Conservation (phyloP, 1,139 yeast species). For the Saccharomyces hybrid region DNA sequence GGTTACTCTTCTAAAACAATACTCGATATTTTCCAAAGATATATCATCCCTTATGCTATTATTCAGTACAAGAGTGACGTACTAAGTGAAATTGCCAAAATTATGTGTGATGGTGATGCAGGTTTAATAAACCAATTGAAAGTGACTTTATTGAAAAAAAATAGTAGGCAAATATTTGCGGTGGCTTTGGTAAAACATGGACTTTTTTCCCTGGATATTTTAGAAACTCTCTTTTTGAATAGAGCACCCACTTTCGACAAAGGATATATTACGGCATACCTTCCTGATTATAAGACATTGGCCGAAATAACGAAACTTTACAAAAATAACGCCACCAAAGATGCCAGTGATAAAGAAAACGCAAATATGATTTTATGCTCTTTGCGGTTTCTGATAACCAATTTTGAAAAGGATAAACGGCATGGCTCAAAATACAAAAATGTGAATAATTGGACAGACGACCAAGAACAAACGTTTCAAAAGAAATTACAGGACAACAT, state of each 20-base stretch:
- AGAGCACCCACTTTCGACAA: constrained; percentile 27
- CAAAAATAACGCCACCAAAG: constrained; percentile 17
- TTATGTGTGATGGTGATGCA: constrained; percentile 26
- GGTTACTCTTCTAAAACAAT: constrained; percentile 57
- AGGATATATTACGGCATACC: constrained; percentile 20
- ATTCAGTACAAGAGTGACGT: constrained; percentile 56
- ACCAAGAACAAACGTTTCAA: constrained; percentile 26
- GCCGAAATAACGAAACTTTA: constrained; percentile 29
- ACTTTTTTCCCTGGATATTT: constrained; percentile 25
- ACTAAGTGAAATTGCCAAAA: constrained; percentile 48
- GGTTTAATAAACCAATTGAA: constrained; percentile 18
- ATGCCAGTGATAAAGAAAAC: constrained; percentile 15
- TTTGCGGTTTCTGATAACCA: constrained; percentile 26
- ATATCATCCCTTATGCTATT: constrained; percentile 69
- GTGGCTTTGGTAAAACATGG: constrained; percentile 30
- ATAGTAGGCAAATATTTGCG: constrained; percentile 30
- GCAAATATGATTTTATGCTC: constrained; percentile 26
- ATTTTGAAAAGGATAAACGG: constrained; percentile 24
- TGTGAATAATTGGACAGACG: constrained; percentile 20
- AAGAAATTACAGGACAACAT: constrained; percentile 48
- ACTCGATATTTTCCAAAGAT: constrained; percentile 58
- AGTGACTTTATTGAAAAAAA: constrained; percentile 19
- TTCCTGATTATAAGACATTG: constrained; percentile 29
- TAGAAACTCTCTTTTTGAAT: constrained; percentile 26
- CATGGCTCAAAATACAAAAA: constrained; percentile 24